Conservation (phyloP, 225 moss, liverwort and hornwort species). For the Physcomitrium patens region DNA sequence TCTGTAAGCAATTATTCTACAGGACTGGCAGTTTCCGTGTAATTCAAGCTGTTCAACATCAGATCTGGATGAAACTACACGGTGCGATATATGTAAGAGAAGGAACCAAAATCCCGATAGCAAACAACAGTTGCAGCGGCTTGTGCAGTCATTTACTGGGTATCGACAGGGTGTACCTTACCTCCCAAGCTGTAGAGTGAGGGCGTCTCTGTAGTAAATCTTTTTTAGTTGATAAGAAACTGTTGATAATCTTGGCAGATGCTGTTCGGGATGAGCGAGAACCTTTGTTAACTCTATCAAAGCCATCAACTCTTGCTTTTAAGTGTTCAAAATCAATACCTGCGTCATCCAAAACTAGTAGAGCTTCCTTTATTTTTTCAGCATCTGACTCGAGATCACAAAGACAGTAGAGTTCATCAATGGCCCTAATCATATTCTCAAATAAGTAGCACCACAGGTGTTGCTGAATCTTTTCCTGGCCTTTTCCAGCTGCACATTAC, state of each 20-base stretch:
- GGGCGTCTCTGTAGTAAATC: conserved; percentile 38
- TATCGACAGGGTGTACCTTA: conserved; percentile 20
- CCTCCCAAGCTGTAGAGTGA: conserved; percentile 50
- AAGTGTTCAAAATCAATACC: conserved; percentile 48
- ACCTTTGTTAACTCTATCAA: conserved; percentile 39
- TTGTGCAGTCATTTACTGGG: conserved; percentile 15
- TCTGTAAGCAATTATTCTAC: conserved; percentile 22
- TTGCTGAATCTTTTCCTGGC: conserved; percentile 46
- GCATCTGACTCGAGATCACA: conserved; percentile 54
- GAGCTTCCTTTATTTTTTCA: conserved; percentile 48
- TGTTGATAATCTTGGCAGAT: conserved; percentile 33
- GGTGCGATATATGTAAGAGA: conserved; percentile 4
- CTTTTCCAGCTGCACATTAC: conserved; percentile 35
- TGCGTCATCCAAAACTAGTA: conserved; percentile 49
- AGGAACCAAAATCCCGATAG: not conserved
- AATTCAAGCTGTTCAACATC: not conserved
- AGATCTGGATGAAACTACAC: not conserved
- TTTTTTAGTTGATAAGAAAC: conserved; percentile 41
- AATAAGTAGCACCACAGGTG: conserved; percentile 52
- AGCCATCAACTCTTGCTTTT: conserved; percentile 44
- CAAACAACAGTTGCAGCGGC: conserved; percentile 1
- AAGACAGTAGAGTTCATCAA: conserved; percentile 49
- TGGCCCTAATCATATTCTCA: conserved; percentile 50
- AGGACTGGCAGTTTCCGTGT: not conserved
- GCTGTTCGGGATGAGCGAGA: conserved; percentile 35